Evolutionary conservation across 179 eudicot genomes (phyloP), one percentile per base, ranked within the genome.

Genomic region (Spergularia azorica): DNA sequence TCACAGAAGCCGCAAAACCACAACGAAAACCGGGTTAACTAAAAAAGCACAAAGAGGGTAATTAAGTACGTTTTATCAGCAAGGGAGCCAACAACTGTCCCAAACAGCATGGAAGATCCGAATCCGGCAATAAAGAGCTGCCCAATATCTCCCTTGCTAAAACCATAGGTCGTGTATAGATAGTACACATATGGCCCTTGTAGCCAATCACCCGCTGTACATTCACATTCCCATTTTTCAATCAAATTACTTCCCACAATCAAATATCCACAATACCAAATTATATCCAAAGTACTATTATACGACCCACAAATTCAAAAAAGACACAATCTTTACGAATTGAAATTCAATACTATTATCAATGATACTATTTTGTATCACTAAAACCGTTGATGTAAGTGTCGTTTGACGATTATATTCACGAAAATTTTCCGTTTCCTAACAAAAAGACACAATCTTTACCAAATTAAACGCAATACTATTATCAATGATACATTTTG

Each of bases 61-160:
- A 36, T 56, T 0, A 55, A 83, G 76, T 79, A 94, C 98, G 88
- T 91, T 85, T 93, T 91, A 73, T 94, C 98, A 39, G 98, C 97
- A 21, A 94, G 88, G 67, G 98, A 95, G 39, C 98, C 98, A 46
- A 95, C 98, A 74, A 93, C 86, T 32, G 98, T 93, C n/a, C 98
- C 98, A 69, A 93, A 93, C 77, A 93, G 77, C 98, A 95, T 95
- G 85, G 98, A 94, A 4, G 98, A 95, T 71, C 98, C 98, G 65
- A 93, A 95, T 4, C 98, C 98, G 39, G 97, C 98, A 69, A 95
- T 95, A 71, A 95, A 95, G 76, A 95, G 97, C 76, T 94, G 98
- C 17, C 98, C 98, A 67, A 94, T 94, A 21, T 94, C 98, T 18
- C 97, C 97, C 81, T 94, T 91, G 43, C 89, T 80, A 76, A 83